Percentiles rank a stretch among this genome's conserved stretches.
Conservation (phyloP, 495 filamentous ascomycete species). For the Neurospora cerealis region DNA sequence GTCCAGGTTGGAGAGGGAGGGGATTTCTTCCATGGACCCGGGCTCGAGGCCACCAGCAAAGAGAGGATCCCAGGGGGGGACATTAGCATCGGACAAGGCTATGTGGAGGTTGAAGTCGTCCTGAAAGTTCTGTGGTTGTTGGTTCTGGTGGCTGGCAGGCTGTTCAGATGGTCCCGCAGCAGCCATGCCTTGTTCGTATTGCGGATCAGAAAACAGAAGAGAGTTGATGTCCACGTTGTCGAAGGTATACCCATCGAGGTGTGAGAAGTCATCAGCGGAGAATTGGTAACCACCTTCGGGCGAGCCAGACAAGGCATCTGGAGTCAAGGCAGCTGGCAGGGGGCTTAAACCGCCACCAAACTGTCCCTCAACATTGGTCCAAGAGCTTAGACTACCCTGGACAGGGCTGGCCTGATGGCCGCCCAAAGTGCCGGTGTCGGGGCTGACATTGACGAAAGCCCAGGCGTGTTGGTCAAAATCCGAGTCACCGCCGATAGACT, state of each 20-base stretch:
- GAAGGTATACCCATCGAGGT: neutral
- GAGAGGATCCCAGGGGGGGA: neutral
- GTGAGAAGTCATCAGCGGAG: neutral
- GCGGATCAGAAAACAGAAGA: neutral
- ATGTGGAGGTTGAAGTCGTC: neutral
- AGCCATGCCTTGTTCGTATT: neutral
- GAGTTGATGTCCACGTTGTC: neutral
- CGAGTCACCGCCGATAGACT: neutral
- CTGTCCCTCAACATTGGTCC: neutral
- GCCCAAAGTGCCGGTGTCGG: neutral
- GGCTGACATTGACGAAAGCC: neutral
- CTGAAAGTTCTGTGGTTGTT: neutral
- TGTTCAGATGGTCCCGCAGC: neutral
- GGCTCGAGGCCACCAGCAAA: neutral
- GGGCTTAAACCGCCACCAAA: slow-evolving; percentile 2
- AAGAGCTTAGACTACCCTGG: neutral
- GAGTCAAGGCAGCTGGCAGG: neutral
- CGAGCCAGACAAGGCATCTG: neutral
- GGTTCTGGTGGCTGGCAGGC: neutral
- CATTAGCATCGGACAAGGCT: neutral
- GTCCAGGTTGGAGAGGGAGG: neutral
- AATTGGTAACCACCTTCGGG: neutral
- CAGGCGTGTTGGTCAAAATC: neutral
- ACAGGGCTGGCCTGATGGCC: neutral
- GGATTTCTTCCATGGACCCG: neutral